phyloP scores from a whole-genome alignment of 768 basidiomycete genomes.

The Boletellus emodensis region DNA sequence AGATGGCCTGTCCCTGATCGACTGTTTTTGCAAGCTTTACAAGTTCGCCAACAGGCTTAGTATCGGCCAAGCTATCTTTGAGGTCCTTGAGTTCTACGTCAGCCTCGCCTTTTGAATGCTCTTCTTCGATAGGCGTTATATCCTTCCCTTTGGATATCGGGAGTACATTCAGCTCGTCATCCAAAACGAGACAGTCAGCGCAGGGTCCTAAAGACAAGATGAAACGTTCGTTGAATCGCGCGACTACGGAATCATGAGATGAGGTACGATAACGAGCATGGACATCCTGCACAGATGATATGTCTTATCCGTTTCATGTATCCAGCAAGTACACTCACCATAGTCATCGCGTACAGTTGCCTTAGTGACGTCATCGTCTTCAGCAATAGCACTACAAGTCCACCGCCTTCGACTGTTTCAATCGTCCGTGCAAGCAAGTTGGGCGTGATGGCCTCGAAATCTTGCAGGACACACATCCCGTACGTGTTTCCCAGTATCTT shows the following conservation, averaged over 20 bases:
- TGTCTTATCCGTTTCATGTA: neutral
- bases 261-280: conserved; percentile 93
- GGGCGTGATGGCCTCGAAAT: conserved; percentile 97
- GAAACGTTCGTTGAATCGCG: conserved; percentile 98
- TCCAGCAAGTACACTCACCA: conserved; percentile 38
- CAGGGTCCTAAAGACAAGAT: conserved; percentile 95
- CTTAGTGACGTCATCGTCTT: conserved; percentile 93
- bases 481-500: conserved; percentile 97
- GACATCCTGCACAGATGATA: conserved; percentile 65
- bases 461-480: conserved; percentile 95
- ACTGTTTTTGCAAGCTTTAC: conserved; percentile 87
- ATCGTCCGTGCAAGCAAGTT: conserved; percentile 95
- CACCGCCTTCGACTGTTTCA: conserved; percentile 97
- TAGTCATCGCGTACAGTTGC: conserved; percentile 90
- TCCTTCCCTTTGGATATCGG: conserved; percentile 95
- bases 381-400: conserved; percentile 79
- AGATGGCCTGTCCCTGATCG: conserved; percentile 91
- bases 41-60: conserved; percentile 84
- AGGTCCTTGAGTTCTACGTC: conserved; percentile 73
- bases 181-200: conserved; percentile 87
- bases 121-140: conserved; percentile 62
- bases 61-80: conserved; percentile 72
- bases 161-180: conserved; percentile 96
- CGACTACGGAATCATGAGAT: conserved; percentile 82
- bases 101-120: conserved; percentile 44